A percentile compares a stretch with the other conserved stretches of the same genome.
Evolutionary conservation across 1,139 yeast species (phyloP).

Genomic region (Geotrichum histeridarum): DNA sequence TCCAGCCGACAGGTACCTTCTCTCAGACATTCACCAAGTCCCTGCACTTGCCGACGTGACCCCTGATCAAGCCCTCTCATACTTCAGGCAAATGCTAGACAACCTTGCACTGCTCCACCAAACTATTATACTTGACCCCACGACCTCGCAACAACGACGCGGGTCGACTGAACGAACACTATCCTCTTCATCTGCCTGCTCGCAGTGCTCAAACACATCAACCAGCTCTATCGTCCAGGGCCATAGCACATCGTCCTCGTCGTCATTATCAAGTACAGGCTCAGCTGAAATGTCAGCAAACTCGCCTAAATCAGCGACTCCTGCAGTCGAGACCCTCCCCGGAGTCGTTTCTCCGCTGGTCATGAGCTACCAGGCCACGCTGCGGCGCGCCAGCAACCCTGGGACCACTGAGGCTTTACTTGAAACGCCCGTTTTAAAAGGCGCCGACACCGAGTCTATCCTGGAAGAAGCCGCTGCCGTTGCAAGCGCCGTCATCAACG

Average conservation of each 20-base stretch:
- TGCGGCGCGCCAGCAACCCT: constrained; percentile 1
- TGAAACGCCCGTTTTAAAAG: neutral
- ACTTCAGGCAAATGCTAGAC: constrained; percentile 25
- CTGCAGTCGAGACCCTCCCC: neutral
- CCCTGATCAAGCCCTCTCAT: constrained; percentile 27
- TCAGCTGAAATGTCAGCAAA: neutral
- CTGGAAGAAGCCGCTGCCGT: constrained; percentile 25
- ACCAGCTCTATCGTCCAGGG: neutral
- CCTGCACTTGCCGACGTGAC: constrained; percentile 24
- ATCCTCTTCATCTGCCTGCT: constrained; percentile 1
- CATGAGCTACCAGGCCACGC: neutral
- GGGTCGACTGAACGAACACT: neutral
- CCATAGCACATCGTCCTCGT: neutral
- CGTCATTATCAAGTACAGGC: constrained; percentile 1
- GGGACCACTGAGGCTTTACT: neutral
- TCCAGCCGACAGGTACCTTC: constrained; percentile 1
- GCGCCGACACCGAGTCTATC: constrained; percentile 11
- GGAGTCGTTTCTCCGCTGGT: neutral
- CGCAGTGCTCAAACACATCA: neutral
- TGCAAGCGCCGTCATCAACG: constrained; percentile 21
- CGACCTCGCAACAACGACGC: neutral
- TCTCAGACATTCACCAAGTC: constrained; percentile 14
- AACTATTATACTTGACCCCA: constrained; percentile 1
- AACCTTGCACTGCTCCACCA: constrained; percentile 9
- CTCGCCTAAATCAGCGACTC: neutral